phyloP scores from a whole-genome alignment of 1,284 basidiomycete species.

The Ceratobasidium sp. region DNA sequence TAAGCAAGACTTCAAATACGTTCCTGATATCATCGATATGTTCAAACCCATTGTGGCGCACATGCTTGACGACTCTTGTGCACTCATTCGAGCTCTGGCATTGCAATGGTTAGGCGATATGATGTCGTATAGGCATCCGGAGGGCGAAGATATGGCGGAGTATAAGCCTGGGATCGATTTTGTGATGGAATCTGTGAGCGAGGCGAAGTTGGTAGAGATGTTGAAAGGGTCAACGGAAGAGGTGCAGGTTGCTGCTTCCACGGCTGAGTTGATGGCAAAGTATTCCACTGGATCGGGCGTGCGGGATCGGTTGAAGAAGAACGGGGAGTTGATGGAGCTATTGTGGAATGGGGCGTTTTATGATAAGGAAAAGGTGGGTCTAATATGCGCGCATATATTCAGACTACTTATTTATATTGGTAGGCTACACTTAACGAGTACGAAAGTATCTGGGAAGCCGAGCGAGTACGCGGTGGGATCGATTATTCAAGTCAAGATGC shows the following conservation, averaged over 20 bases:
- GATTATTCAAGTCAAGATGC: conserved; percentile 7
- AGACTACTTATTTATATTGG: background rate
- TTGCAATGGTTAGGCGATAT: conserved; percentile 24
- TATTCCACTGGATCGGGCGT: conserved; percentile 1
- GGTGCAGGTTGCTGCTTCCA: conserved; percentile 12
- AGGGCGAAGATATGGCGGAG: background rate
- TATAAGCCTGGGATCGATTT: conserved; percentile 32
- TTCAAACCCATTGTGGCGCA: background rate
- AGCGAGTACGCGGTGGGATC: conserved; percentile 7
- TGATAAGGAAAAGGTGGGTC: conserved; percentile 15
- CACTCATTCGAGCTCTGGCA: conserved; percentile 20
- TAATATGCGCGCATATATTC: background rate
- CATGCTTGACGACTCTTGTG: conserved; percentile 15
- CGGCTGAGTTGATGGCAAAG: conserved; percentile 8
- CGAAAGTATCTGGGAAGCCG: conserved; percentile 25
- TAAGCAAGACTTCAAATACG: background rate
- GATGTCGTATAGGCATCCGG: conserved; percentile 30
- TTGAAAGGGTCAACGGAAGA: conserved; percentile 22
- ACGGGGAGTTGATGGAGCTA: conserved; percentile 9
- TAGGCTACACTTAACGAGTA: conserved; percentile 24
- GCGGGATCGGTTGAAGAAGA: conserved; percentile 8
- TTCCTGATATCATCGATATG: conserved; percentile 24
- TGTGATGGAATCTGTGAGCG: conserved; percentile 9
- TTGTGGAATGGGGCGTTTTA: conserved; percentile 34
- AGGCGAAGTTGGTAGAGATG: conserved; percentile 25